Percentiles rank a stretch among this genome's conserved stretches.
These are phyloP conservation scores for Ciborinia camelliae DNA, from an alignment of 2,329 filamentous ascomycete genomes.

Conservation along the genomic window DNA sequence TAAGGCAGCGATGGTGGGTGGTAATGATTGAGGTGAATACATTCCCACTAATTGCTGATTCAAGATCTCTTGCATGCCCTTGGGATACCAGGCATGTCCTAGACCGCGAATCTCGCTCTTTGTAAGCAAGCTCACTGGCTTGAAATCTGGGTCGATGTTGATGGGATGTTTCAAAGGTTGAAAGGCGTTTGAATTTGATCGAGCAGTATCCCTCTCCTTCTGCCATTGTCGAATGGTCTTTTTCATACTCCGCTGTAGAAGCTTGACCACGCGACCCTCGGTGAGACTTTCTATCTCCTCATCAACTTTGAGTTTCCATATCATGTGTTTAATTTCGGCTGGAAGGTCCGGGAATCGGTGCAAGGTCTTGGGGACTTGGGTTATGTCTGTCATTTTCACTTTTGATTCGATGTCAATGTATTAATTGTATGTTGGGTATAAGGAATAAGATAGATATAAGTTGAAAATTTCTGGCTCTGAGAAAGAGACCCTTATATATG, in stretches of 20 bases:
- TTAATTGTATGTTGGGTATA: too few relatives aligned
- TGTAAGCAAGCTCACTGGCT: neutral
- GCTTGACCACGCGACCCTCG: neutral
- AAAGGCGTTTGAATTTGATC: neutral
- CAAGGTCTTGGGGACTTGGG: neutral
- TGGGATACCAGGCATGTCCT: neutral
- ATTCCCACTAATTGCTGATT: neutral
- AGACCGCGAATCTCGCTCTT: neutral
- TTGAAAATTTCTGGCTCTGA: too few relatives aligned
- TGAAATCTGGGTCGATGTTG: neutral
- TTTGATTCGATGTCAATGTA: too few relatives aligned
- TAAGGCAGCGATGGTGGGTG: neutral
- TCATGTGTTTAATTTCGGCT: neutral
- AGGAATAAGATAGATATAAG: too few relatives aligned
- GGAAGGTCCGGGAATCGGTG: neutral
- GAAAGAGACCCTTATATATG: too few relatives aligned
- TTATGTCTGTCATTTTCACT: neutral
- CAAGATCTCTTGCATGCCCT: neutral
- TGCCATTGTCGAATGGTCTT: neutral
- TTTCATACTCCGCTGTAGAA: neutral
- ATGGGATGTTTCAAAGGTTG: neutral
- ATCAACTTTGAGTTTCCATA: neutral
- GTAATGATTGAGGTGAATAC: neutral
- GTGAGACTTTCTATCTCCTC: neutral
- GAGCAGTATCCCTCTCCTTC: neutral